A percentile compares a stretch with the other conserved stretches of the same genome.
Conservation (phyloP, 345 rosid genomes). For the Cochlearia excelsa region DNA sequence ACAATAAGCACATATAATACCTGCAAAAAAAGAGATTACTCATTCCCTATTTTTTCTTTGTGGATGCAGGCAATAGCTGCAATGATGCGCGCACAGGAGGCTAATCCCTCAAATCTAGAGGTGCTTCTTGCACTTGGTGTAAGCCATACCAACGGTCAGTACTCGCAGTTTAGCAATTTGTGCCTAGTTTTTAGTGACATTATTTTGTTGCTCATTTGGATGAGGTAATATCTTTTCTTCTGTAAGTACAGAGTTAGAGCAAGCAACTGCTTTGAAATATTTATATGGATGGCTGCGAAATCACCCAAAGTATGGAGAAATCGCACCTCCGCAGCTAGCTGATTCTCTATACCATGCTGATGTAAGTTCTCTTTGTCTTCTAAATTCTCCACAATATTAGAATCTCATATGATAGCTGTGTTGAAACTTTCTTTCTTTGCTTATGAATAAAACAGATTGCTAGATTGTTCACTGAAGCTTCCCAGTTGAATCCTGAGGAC, state of each 20-base stretch:
- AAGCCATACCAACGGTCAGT: constrained; percentile 97
- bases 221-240: constrained; percentile 23
- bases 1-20: background rate
- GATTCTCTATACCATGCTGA: constrained; percentile 76
- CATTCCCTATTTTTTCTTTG: constrained; percentile 5
- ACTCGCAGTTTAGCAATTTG: constrained; percentile 10
- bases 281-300: constrained; percentile 85
- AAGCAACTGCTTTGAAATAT: constrained; percentile 87
- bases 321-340: constrained; percentile 62
- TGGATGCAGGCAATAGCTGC: constrained; percentile 94
- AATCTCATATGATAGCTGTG: constrained; percentile 13
- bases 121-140: constrained; percentile 99
- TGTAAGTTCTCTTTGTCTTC: constrained; percentile 48
- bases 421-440: constrained; percentile 14
- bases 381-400: constrained; percentile 3
- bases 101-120: constrained; percentile 91
- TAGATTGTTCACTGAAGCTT: constrained; percentile 80
- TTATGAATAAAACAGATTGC: constrained; percentile 46
- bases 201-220: constrained; percentile 4
- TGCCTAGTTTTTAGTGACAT: constrained; percentile 18
- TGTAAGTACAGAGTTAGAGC: constrained; percentile 77
- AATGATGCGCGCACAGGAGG: constrained; percentile 98
- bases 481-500: constrained; percentile 91
- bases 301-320: constrained; percentile 81
- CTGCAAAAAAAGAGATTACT: background rate